Conservation (phyloP, 2,329 filamentous ascomycete genomes). For the Colletotrichum musicola region DNA sequence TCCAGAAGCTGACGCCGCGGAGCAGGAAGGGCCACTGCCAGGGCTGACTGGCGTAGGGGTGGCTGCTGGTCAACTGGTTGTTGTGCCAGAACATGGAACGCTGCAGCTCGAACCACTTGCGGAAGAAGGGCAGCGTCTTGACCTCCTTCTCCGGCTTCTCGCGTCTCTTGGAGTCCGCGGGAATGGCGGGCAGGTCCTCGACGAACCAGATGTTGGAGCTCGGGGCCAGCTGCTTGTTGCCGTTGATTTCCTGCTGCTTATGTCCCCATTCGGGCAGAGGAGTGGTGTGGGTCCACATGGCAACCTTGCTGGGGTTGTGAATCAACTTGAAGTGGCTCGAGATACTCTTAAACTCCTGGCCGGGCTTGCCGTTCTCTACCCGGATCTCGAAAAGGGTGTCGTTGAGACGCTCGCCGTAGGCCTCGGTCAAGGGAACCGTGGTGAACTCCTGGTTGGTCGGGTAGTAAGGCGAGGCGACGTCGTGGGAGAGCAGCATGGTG, state of each 20-base stretch:
- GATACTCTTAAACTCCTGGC: conserved; percentile 89
- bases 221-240: conserved; percentile 93
- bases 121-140: conserved; percentile 88
- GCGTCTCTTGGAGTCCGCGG: conserved; percentile 78
- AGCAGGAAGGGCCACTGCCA: conserved; percentile 99
- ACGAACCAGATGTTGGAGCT: conserved; percentile 95
- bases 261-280: conserved; percentile 97
- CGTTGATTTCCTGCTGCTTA: conserved; percentile 99
- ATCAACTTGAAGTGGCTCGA: conserved; percentile 96
- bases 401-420: conserved; percentile 79
- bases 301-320: conserved; percentile 93
- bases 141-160: conserved; percentile 81
- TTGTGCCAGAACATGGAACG: conserved; percentile 99
- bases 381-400: conserved; percentile 95
- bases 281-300: conserved; percentile 98
- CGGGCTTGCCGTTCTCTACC: conserved; percentile 85
- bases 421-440: conserved; percentile 79
- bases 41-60: conserved; percentile 94
- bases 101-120: conserved; percentile 96
- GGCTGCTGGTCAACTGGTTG: conserved; percentile 95
- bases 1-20: conserved; percentile 99
- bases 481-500: conserved; percentile 89
- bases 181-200: conserved; percentile 88
- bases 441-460: conserved; percentile 99
- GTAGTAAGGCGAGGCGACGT: conserved; percentile 95